Evolutionary conservation across 1,139 yeast species (phyloP), one percentile per base, ranked within the genome.

Genomic region (Suhomyces coccinellae): DNA sequence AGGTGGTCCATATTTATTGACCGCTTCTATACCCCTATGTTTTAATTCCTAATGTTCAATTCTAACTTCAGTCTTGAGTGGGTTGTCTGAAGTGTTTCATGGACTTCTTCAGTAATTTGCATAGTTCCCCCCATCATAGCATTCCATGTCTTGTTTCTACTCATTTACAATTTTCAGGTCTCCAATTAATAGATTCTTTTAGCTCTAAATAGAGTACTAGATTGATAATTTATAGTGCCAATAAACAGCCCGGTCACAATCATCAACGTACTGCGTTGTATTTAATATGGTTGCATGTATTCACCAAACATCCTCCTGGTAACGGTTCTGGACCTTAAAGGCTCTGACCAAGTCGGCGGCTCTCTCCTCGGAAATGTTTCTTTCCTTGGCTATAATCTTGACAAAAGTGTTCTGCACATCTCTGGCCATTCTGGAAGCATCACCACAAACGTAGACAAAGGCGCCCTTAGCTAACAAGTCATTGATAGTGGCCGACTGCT

Each of bases 221-320:
- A 36, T 36, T 28, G 30, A 33, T 33, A 33, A 37, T 33, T 20
- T 34, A 35, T 40, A 29, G 36, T 39, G 42, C 42, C 26, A 38
- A 27, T 38, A 38, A 32, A 32, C 28, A 17, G 26, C 41, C 41
- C 41, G 29, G 36, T 34, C 13, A 34, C 11, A 22, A 14, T 11
- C 14, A 22, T 22, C 14, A 13, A 15, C 14, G 16, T 24, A 22
- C 29, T 24, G 20, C 34, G 11, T 6, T 16, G 17, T 24, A 20
- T 2, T 12, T 16, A 17, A 31, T 20, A 16, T 32, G 34, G 12
- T 2, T 17, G 6, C 4, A 17, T 17, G 20, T 27, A 7, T 24
- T 55, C 71, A 91, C 98, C 99, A 93, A 22, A 93, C 97, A 75
- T 93, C 99, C 71, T 93, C 99, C 71, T 91, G 99, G 66, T 89